Conservation (phyloP, 208 protist genomes). For the Leishmania braziliensis region DNA sequence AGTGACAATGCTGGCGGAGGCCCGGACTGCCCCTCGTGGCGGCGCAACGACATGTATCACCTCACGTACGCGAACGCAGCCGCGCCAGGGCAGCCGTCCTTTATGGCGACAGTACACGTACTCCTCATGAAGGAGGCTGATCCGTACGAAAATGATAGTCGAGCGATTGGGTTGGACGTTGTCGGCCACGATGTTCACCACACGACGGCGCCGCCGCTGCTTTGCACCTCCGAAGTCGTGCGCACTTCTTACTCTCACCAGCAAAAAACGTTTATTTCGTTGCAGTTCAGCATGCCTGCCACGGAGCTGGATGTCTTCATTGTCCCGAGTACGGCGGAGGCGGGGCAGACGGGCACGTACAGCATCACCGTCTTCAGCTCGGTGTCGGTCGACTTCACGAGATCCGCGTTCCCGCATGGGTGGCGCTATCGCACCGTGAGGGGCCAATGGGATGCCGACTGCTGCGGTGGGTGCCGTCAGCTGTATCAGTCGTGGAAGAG, state of each 20-base stretch:
- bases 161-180: conserved; percentile 73
- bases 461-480: conserved; percentile 72
- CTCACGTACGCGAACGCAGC: conserved; percentile 34
- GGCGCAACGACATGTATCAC: conserved; percentile 74
- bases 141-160: conserved; percentile 70
- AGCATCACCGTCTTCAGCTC: conserved; percentile 74
- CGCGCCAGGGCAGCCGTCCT: neutral
- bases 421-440: conserved; percentile 70
- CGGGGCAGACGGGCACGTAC: conserved; percentile 59
- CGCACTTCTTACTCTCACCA: conserved; percentile 39
- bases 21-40: conserved; percentile 53
- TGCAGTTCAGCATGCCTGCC: conserved; percentile 43
- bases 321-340: conserved; percentile 59
- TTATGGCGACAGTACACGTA: conserved; percentile 50
- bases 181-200: conserved; percentile 43
- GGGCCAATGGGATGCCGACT: conserved; percentile 67
- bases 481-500: conserved; percentile 78
- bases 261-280: conserved; percentile 39
- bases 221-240: conserved; percentile 46
- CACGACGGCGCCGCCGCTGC: conserved; percentile 41
- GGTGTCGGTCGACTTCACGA: conserved; percentile 41
- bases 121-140: conserved; percentile 69
- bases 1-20: conserved; percentile 47
- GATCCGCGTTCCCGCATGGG: conserved; percentile 61
- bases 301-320: conserved; percentile 62